A percentile compares a stretch with the other conserved stretches of the same genome.
Evolutionary conservation across 2,329 filamentous ascomycete species (phyloP).

Genomic region (Scytalidium sp.): DNA sequence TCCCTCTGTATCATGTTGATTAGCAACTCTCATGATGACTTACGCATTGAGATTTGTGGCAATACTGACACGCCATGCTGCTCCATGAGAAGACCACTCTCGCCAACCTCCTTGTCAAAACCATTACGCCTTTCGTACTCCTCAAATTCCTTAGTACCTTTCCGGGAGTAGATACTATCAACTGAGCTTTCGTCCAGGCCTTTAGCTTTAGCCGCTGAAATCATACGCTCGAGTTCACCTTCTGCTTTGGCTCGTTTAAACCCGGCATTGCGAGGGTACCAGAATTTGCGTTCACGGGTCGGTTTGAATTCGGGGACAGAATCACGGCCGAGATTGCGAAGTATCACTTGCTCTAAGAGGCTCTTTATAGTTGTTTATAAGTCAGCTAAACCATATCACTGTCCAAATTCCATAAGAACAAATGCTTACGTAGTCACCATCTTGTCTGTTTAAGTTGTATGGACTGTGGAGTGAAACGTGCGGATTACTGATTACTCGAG

Average conservation of each 20-base stretch:
- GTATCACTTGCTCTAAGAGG: conserved; percentile 7
- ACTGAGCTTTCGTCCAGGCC: conserved; percentile 7
- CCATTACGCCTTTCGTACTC: neutral
- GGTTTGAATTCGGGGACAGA: conserved; percentile 7
- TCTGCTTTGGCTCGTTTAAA: conserved; percentile 8
- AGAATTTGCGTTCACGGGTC: conserved; percentile 5
- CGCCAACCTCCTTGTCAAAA: neutral
- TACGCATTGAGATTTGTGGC: neutral
- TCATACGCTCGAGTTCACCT: conserved; percentile 5
- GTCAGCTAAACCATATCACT: neutral
- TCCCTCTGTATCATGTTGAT: neutral
- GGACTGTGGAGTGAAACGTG: conserved; percentile 7
- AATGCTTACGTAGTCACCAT: conserved; percentile 8
- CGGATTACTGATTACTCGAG: conserved; percentile 7
- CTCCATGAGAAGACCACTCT: neutral
- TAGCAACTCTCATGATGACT: neutral
- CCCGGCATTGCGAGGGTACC: conserved; percentile 8
- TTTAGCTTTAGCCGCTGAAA: conserved; percentile 3
- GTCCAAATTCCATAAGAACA: neutral
- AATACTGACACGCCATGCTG: neutral
- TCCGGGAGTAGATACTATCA: conserved; percentile 5
- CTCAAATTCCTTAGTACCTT: neutral
- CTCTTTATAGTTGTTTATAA: neutral
- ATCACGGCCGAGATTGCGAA: conserved; percentile 3
- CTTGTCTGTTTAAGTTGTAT: conserved; percentile 3